Base-by-base conservation (phyloP, 768 basidiomycete species). In the Mycena leptocephala region DNA sequence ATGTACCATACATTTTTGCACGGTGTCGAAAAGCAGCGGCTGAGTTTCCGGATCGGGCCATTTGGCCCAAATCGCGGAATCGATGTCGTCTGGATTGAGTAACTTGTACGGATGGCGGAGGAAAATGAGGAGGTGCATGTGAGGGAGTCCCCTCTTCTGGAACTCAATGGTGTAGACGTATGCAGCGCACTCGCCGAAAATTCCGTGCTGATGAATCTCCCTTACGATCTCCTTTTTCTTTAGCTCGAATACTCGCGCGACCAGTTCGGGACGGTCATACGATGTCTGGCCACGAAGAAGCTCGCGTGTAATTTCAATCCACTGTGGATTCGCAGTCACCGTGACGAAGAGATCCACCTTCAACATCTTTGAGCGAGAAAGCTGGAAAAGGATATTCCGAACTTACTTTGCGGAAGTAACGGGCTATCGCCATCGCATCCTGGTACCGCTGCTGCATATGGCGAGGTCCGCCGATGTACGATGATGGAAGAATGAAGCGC, bases 401-500 rank as follows among this genome's bases (percentile, higher is more conserved):
- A 13, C 58, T 22, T 22, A 53, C 65, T n/a, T 67, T 67, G 14
- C 48, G 65, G 32, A 51, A 67, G 22, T 67, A 67, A 14, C 68
- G 78, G 11, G 83, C 85, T 32, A 92, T 82, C 0, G 91, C 88
- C 82, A 91, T 76, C 0, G 85, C 79, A 55, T 89, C 86, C 32
- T 88, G 84, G 24, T 84, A 84, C 0, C 81, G 76, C 53, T 85
- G 81, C 0, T 83, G 79, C 85, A 88, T 88, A 37, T 86, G 79
- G 4, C 79, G 56, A 6, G 85, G 58, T 14, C 86, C 79, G 3
- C 68, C 68, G 28, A 70, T 70, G 30, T 70, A 70, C 1, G 55
- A 59, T 14, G 68, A 70, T 0, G 68, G 85, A 1, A 88, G 78
- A n/a, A 85, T 80, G 24, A 82, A 53, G 0, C 78, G 53, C 41